Evolutionary conservation across 2,329 filamentous ascomycete genomes (phyloP), one percentile per base, ranked within the genome.

Genomic region (Uncinocarpus reesii): DNA sequence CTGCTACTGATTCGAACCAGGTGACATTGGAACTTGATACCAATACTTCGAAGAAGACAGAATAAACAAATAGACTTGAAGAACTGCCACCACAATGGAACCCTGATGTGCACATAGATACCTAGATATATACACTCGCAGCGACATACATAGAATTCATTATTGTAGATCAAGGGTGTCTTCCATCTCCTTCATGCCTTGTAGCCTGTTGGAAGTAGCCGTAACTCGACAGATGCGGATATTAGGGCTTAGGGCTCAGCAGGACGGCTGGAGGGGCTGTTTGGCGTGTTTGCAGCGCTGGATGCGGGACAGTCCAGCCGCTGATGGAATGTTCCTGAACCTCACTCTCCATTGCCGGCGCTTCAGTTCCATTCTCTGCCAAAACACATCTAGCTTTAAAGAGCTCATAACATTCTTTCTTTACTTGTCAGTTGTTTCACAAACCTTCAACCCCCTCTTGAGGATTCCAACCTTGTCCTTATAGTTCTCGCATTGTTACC

Each of bases 21-120:
- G 66, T 69, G 16, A 69, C 66, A 2, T 67, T 69, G 42, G 70
- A 73, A 55, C 68, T 73, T 51, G 63, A 68, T 47, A 72, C 70
- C n/a, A 65, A 66, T 50, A 56, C 67, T 15, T 24, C 48, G n/a
- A 53, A 50, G 38, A 31, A 48, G 31, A 15, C 31, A 24, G 41
- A 48, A 24, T 40, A 40, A 26, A 7, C 3, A 26, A 26, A 26
- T 21, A 15, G 11, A 24, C 4, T 36, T 18, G 18, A 29, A 1
- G 11, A 29, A 11, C 26, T 7, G 11, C 7, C 34, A 7, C n/a
- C 29, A 45, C n/a, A 31, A 16, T 20, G 20, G 42, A 34, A 3
- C 13, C 4, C 18, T 10, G 16, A 6, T 20, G 21, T 7, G 21
- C 18, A 10, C n/a, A 37, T 21, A 37, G 18, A 15, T 15, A 26